Evolutionary conservation across 495 filamentous ascomycete genomes (phyloP), one percentile per base, ranked within the genome.

Genomic region (Aspergillus heteromorphus): DNA sequence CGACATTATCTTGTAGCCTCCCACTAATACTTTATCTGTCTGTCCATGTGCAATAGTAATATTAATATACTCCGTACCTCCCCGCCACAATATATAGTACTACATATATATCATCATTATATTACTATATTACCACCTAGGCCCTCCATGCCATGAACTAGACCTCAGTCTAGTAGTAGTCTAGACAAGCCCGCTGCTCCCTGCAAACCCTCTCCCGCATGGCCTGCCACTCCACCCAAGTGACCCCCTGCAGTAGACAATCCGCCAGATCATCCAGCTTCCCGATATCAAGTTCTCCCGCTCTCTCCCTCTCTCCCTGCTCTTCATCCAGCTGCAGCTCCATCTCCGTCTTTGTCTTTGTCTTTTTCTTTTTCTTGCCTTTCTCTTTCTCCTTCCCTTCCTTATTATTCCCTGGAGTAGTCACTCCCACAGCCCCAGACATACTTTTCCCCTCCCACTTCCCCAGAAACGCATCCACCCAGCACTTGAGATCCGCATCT

Each of bases 251-350:
- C 57, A 96, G 62, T 27, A 97, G 68, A 67, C 87, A 88, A 79
- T 97, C 92, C 6, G 91, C 88, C 57, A 97, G 73, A 76, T 97
- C 92, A 73, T 97, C 92, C 58, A 95, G 62, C 67, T 97, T 97
- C 17, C 66, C 71, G 27, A 77, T 59, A 54, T 66, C 61, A 40
- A 36, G 23, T 10, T 16, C 18, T 20, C 13, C 27, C 29, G 57
- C 57, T 11, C n/a, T n/a, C n/a, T n/a, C n/a, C n/a, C n/a, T n/a
- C n/a, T 62, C 56, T 38, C 60, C 58, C 18, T 27, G 4, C 34
- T 42, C 47, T 57, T 13, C n/a, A 50, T 14, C n/a, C 38, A 6
- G 30, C n/a, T n/a, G n/a, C n/a, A n/a, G n/a, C n/a, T n/a, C n/a
- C n/a, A n/a, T n/a, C n/a, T n/a, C n/a, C n/a, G n/a, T n/a, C n/a